Base-by-base conservation (phyloP, 1,284 basidiomycete genomes). In the Ganoderma leucocontextum region DNA sequence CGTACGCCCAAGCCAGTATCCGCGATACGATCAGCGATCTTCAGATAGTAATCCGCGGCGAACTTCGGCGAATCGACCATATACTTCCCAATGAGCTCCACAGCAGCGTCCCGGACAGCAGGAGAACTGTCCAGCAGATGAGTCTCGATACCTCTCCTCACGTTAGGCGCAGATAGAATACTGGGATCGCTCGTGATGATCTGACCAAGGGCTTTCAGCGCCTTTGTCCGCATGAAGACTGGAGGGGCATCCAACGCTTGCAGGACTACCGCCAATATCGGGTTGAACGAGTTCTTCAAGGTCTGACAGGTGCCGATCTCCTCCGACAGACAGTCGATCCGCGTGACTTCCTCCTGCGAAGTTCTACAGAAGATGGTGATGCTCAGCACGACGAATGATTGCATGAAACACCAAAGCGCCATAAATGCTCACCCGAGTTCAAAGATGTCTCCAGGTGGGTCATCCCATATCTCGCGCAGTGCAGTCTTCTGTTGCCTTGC, bases 31-130 rank as follows among this genome's bases (percentile, higher is more conserved):
- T 93, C 92, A 4, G 93, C 89, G 47, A 99, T 93, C 78, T 91
- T 90, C 49, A 87, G 86, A 76, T 96, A 96, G 81, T 98, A 98
- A 71, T 94, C 89, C 3, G 88, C 87, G 0, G 95, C 94, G 35
- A 98, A 89, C 67, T 92, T 89, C 0, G 95, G 94, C 2, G 92
- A 91, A 67, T 95, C 91, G 35, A 97, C 89, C 80, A 99, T 91
- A 77, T 98, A 98, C 81, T 95, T 97, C 36, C 97, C 96, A 68
- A 99, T 94, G 60, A 99, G 84, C 71, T 98, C 96, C 9, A 99
- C 94, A 6, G 97, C 96, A 6, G 95, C 95, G 79, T 99, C 98
- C 42, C 97, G 92, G 22, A 99, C 98, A 35, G 93, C 92, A 0
- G 97, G 91, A 0, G 97, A 98, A 66, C 88, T 91, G 76, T 99